Conservation (phyloP, 768 basidiomycete genomes). For the Panaeolus papilionaceus region DNA sequence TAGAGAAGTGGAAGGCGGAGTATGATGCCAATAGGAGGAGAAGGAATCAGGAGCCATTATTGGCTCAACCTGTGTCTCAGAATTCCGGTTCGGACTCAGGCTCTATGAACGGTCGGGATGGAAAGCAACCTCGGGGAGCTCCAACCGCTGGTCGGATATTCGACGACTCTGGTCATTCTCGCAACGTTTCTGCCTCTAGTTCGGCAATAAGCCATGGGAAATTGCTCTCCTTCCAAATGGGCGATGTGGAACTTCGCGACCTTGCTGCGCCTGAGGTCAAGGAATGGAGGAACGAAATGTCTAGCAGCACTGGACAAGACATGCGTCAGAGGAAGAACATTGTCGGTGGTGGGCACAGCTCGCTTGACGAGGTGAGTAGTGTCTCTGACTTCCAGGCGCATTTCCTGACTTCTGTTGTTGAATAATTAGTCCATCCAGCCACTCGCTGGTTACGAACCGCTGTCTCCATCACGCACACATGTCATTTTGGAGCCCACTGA, state of each 20-base stretch:
- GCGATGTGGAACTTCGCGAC: slow-evolving; percentile 55
- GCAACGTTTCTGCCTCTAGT: slow-evolving; percentile 10
- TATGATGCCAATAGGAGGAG: slow-evolving; percentile 35
- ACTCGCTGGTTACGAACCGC: slow-evolving; percentile 49
- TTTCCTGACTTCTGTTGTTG: background rate
- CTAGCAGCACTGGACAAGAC: slow-evolving; percentile 34
- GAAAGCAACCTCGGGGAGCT: slow-evolving; percentile 22
- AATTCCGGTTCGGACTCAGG: slow-evolving; percentile 19
- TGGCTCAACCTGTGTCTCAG: slow-evolving; percentile 19
- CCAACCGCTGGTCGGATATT: slow-evolving; percentile 1
- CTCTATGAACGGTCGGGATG: slow-evolving; percentile 21
- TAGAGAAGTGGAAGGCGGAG: slow-evolving; percentile 56
- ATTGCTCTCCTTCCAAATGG: slow-evolving; percentile 25
- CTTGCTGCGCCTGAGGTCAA: slow-evolving; percentile 55
- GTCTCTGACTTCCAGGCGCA: background rate
- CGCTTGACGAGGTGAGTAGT: slow-evolving; percentile 47
- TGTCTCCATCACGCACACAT: slow-evolving; percentile 52
- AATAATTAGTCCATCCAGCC: slow-evolving; percentile 46
- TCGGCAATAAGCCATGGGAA: slow-evolving; percentile 19
- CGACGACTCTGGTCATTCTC: slow-evolving; percentile 9
- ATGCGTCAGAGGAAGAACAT: slow-evolving; percentile 40
- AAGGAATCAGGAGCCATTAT: slow-evolving; percentile 20
- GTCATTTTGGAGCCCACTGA: slow-evolving; percentile 28
- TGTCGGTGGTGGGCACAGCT: background rate
- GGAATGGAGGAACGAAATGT: slow-evolving; percentile 57